Percentiles rank a stretch among this genome's conserved stretches.
Evolutionary conservation across 352 stramenopile species (phyloP).

Genomic region (Globisporangium nunn): DNA sequence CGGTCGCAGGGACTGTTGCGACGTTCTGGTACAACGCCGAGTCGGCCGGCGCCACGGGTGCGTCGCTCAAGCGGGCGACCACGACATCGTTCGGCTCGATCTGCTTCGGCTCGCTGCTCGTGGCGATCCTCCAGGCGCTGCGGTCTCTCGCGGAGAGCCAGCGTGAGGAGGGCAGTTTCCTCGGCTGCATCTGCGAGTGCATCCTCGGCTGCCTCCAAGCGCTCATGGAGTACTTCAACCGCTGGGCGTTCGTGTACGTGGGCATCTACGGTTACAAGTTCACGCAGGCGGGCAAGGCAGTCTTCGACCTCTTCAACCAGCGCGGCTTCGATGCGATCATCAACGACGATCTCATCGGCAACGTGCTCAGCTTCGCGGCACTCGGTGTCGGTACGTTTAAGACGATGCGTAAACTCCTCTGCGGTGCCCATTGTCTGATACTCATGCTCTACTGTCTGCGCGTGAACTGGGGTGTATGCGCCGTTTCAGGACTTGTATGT

Average conservation of each 20-base stretch:
- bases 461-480: too few species aligned
- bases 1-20: constrained; percentile 89
- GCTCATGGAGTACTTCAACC: constrained; percentile 91
- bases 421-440: neutral
- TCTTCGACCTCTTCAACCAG: constrained; percentile 90
- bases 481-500: constrained; percentile 54
- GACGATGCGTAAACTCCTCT: neutral
- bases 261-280: constrained; percentile 94
- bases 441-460: too few species aligned
- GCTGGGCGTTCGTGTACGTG: constrained; percentile 93
- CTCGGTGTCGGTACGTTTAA: constrained; percentile 66
- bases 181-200: constrained; percentile 79
- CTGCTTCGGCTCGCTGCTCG: constrained; percentile 91
- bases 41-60: constrained; percentile 74
- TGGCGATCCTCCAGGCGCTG: constrained; percentile 90
- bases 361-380: constrained; percentile 86
- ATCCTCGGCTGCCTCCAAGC: constrained; percentile 77
- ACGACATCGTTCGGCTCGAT: constrained; percentile 95
- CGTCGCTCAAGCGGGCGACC: constrained; percentile 74
- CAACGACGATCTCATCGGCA: constrained; percentile 93
- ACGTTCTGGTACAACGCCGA: constrained; percentile 94
- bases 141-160: constrained; percentile 71
- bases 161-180: constrained; percentile 56
- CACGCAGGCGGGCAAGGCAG: constrained; percentile 87
- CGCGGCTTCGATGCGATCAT: constrained; percentile 95